Base-by-base conservation (phyloP, 2,329 filamentous ascomycete species). In the Incumbomyces lentus region DNA sequence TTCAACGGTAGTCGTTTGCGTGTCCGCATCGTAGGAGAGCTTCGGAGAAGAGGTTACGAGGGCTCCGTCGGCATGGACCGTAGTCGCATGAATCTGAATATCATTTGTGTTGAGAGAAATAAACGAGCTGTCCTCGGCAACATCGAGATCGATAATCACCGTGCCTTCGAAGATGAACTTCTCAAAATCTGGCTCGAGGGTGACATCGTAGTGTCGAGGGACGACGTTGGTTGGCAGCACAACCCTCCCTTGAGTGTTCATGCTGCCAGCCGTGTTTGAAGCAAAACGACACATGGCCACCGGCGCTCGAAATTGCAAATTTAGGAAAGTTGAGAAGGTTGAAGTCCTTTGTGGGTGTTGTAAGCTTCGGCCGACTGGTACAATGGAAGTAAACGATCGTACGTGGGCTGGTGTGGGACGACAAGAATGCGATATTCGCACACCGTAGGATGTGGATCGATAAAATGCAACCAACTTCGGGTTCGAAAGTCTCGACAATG, bases 201-300 rank as follows among this genome's bases (percentile, higher is more conserved):
- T 92, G 58, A 96, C 69, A 65, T 94, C 80, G 68, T 96, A 96
- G 70, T 96, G 88, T 33, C 75, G 69, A n/a, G 90, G 89, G 64
- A 90, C 84, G 60, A 95, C 87, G 62, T 95, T 94, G 67, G 82
- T 81, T 44, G 90, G 92, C 58, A 96, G 75, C 55, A 96, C 82
- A 71, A 94, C 84, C 59, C 90, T 82, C 36, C 52, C 52, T 42
- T 51, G 49, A 30, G 54, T 50, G 18, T 34, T 56, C 38, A 46
- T 47, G 40, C 40, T 45, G 35, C 55, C 55, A 13, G 55, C 46
- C 18, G 49, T 49, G 47, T 56, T 54, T 10, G 54, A 52, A 49
- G 49, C 51, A 49, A 53, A 53, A 38, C 54, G 49, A 38, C 55
- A 56, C 55, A 57, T 57, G 33, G 39, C 54, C 36, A 46, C 5